Evolutionary conservation across 441 rosid genomes (phyloP), one percentile per base, ranked within the genome.

Genomic region (Adansonia gregorii): DNA sequence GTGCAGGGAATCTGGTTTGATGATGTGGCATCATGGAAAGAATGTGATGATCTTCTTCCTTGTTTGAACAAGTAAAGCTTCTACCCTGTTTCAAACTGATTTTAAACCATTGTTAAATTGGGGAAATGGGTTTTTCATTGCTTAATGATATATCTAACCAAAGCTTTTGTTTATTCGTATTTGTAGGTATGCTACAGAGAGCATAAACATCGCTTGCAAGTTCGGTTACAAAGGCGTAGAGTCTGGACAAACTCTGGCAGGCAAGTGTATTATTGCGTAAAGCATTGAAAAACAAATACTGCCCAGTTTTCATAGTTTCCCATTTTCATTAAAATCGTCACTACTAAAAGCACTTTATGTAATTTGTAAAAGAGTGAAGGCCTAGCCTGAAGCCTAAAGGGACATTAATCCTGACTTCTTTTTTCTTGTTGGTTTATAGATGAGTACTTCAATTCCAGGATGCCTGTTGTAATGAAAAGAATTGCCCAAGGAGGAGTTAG

Each of bases 401-500:
- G 6, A 14, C 12, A 14, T 61, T 67, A 1, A 43, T 46, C 4
- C 35, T 11, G 11, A 1, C 35, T 17, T 12, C 3, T 52, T 9
- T 19, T 12, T 65, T 4, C 2, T 22, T 74, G 24, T 11, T 14
- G 64, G 48, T 5, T 27, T 76, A 67, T 83, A 94, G 98, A 91
- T 74, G 98, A 95, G 14, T 95, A 95, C 86, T 95, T 92, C 79
- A 56, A 87, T 67, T 86, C 98, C 63, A 92, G 96, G 82, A 82
- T 90, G 94, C 93, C 98, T 27, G 72, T 91, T 73, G 97, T 93
- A 64, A 93, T 92, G 98, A 92, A 92, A 82, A 89, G 99, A 58
- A 85, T 95, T 22, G 96, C 96, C 68, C 98, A 95, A 52, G 99
- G 98, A 15, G 99, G 95, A 72, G 85, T 95, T 64, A 88, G 98